Evolutionary conservation across 108 stramenopile genomes (phyloP), one percentile per base, ranked within the genome.

Genomic region (Cyclotella distinguenda): DNA sequence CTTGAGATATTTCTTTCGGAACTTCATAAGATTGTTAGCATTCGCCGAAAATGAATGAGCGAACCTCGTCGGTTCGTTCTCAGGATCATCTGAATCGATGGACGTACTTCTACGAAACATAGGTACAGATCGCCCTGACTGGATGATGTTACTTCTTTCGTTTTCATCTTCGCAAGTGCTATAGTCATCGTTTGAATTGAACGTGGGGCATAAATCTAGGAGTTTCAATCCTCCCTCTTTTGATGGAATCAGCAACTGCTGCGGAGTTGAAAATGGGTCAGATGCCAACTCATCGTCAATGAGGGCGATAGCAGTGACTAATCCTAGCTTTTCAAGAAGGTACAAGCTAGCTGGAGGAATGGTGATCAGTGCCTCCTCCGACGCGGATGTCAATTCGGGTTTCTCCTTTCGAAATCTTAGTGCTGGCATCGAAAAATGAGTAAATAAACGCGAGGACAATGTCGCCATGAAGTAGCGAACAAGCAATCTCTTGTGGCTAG

Each of bases 211-310:
- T 15, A 94, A 31, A 72, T 94, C 93, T 23, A 94, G 82, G 3
- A 94, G 82, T 49, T 91, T 94, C 34, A 94, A 57, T 2, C 93
- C 81, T 30, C 71, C 88, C 21, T 82, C 81, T 9, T 68, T 84
- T 19, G 93, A 87, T n/a, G 93, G 93, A 32, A 94, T 86, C 36
- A 94, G 57, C 18, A 94, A 77, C 47, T 94, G 90, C 55, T 94
- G 90, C 3, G 93, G 93, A 15, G 87, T 84, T 4, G 88, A 83
- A 57, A 74, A 59, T 34, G 90, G 79, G 43, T 89, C 89, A 62
- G 89, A 94, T 12, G 87, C 88, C 19, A 94, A 61, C 44, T 90
- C 88, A 68, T 94, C 93, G 51, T 94, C 93, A 7, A 94, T 75
- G n/a, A 94, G 46, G 5, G 87, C 66, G 23, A 91, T 82, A 0